These are phyloP conservation scores for Cyclotella baltica DNA, from an alignment of 108 stramenopile species.

Conservation along the genomic window DNA sequence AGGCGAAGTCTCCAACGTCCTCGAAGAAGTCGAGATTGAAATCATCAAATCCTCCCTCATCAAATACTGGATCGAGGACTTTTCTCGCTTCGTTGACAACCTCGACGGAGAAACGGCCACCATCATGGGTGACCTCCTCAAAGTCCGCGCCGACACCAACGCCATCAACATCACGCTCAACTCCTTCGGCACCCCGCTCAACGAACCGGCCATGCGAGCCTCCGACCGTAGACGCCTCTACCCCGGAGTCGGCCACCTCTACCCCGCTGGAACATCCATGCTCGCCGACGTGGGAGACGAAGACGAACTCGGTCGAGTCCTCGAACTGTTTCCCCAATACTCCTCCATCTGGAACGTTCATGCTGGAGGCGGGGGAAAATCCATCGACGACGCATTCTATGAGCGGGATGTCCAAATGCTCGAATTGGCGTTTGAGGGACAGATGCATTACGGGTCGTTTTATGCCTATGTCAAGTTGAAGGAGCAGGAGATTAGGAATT, in stretches of 20 bases:
- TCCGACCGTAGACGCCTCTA: conserved; percentile 95
- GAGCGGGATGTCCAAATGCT: conserved; percentile 96
- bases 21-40: conserved; percentile 98
- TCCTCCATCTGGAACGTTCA: conserved; percentile 94
- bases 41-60: conserved; percentile 98
- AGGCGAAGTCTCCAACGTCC: conserved; percentile 86
- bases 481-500: conserved; percentile 99
- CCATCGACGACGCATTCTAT: conserved; percentile 98
- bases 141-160: conserved; percentile 96
- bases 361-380: conserved; percentile 86
- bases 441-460: conserved; percentile 97
- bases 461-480: conserved; percentile 99
- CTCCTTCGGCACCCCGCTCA: conserved; percentile 95
- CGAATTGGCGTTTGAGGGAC: conserved; percentile 98
- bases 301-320: conserved; percentile 88
- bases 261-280: conserved; percentile 96
- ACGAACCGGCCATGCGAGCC: conserved; percentile 94
- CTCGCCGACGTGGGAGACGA: conserved; percentile 92
- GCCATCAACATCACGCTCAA: conserved; percentile 99
- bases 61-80: conserved; percentile 99
- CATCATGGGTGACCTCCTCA: conserved; percentile 96
- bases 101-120: conserved; percentile 95
- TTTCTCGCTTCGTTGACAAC: conserved; percentile 79
- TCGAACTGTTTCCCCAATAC: conserved; percentile 93
- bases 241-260: conserved; percentile 96